Percentiles rank a stretch among this genome's conserved stretches.
These are phyloP conservation scores for Astragalus glycyphyllos DNA, from an alignment of 306 rosid species.

Conservation along the genomic window DNA sequence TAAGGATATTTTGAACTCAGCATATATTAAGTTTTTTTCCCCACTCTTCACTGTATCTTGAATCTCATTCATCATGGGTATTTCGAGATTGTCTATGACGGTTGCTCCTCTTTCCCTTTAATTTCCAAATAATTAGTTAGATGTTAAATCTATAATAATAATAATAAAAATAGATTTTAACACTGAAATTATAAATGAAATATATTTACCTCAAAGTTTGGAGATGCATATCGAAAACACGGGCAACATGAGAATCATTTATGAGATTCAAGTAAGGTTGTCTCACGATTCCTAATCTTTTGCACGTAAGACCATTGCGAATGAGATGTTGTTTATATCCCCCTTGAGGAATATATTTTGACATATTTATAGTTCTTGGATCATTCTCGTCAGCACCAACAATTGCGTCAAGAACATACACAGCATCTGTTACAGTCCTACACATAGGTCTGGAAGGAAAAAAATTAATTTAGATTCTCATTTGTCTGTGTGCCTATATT, in stretches of 20 bases:
- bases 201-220: slow-evolving; percentile 41
- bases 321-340: slow-evolving; percentile 47
- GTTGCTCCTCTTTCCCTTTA: slow-evolving; percentile 45
- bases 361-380: slow-evolving; percentile 36
- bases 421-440: slow-evolving; percentile 58
- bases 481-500: no score
- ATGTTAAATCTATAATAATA: no score
- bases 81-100: slow-evolving; percentile 45
- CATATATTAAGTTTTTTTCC: slow-evolving; percentile 12
- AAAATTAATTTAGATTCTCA: no score
- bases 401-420: slow-evolving; percentile 60
- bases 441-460: slow-evolving; percentile 46
- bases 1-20: slow-evolving; percentile 49
- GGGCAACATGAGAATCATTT: slow-evolving; percentile 21
- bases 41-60: slow-evolving; percentile 35
- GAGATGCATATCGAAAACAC: slow-evolving; percentile 40
- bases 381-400: slow-evolving; percentile 53
- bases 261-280: slow-evolving; percentile 26
- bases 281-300: slow-evolving; percentile 52
- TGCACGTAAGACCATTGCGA: slow-evolving; percentile 45
- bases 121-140: background rate
- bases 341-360: slow-evolving; percentile 50
- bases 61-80: slow-evolving; percentile 28
- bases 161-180: no score
- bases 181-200: no score